A percentile compares a stretch with the other conserved stretches of the same genome.
These are phyloP conservation scores for Remersonia thermophila DNA, from an alignment of 2,329 filamentous ascomycete species.

Conservation along the genomic window DNA sequence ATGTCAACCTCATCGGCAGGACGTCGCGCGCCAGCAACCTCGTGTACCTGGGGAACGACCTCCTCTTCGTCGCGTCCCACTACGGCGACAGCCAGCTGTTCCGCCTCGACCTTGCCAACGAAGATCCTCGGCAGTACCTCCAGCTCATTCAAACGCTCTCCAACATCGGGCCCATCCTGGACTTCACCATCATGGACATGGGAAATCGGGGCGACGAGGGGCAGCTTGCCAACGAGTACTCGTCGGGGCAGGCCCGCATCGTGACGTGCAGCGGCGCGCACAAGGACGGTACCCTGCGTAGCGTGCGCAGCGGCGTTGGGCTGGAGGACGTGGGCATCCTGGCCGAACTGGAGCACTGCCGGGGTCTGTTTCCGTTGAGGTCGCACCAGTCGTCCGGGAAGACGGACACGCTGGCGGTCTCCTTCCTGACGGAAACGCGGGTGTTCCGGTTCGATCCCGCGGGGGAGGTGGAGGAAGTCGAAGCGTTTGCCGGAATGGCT, in stretches of 20 bases:
- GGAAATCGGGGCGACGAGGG: conserved; percentile 69
- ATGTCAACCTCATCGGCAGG: conserved; percentile 49
- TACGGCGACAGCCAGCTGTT: conserved; percentile 85
- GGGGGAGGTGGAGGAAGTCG: conserved; percentile 77
- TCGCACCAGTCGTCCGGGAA: conserved; percentile 32
- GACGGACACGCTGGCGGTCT: conserved; percentile 63
- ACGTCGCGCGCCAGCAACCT: conserved; percentile 68
- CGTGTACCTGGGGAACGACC: conserved; percentile 61
- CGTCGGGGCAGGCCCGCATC: conserved; percentile 84
- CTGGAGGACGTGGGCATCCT: conserved; percentile 77
- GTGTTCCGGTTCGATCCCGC: conserved; percentile 63
- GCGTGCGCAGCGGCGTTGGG: conserved; percentile 85
- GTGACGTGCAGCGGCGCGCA: conserved; percentile 88
- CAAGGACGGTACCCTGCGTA: conserved; percentile 76
- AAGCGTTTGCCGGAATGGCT: conserved; percentile 58
- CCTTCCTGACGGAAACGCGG: conserved; percentile 72
- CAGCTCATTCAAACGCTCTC: conserved; percentile 60
- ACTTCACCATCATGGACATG: conserved; percentile 95
- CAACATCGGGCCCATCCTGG: conserved; percentile 81
- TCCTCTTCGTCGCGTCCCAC: conserved; percentile 82
- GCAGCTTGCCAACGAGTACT: conserved; percentile 73
- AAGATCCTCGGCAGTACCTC: conserved; percentile 29
- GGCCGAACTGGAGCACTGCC: conserved; percentile 63
- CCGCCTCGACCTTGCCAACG: conserved; percentile 42
- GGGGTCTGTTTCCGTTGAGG: conserved; percentile 58